These are phyloP conservation scores for Tylopilus vinaceipallidus DNA, from an alignment of 768 basidiomycete species.

Conservation along the genomic window DNA sequence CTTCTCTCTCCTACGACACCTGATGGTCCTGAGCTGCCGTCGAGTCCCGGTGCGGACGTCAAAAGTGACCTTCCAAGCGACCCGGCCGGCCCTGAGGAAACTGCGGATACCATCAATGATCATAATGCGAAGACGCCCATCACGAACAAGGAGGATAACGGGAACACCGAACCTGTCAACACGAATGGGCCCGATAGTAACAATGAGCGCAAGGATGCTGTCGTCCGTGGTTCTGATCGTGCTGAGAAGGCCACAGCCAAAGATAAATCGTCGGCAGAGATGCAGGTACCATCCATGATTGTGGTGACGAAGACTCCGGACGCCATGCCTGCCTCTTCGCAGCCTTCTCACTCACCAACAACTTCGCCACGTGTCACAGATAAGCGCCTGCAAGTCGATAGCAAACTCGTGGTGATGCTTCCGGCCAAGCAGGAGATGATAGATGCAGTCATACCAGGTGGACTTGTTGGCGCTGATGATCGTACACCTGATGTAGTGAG, in stretches of 20 bases:
- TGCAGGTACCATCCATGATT: background rate
- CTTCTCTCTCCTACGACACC: conserved; percentile 21
- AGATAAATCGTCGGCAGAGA: background rate
- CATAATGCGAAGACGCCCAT: conserved; percentile 14
- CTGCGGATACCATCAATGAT: background rate
- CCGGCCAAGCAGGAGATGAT: conserved; percentile 26
- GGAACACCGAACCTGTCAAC: background rate
- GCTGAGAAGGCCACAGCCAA: background rate
- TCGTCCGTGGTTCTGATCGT: background rate
- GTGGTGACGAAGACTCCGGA: background rate
- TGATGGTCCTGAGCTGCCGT: conserved; percentile 9
- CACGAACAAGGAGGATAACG: background rate
- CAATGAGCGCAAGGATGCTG: background rate
- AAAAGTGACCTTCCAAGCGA: conserved; percentile 17
- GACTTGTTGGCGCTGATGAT: conserved; percentile 16
- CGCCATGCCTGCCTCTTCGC: background rate
- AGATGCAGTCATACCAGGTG: conserved; percentile 23
- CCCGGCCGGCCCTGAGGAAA: background rate
- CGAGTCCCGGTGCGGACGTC: conserved; percentile 21
- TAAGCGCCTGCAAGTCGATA: conserved; percentile 5
- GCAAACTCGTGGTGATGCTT: conserved; percentile 10
- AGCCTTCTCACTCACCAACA: background rate
- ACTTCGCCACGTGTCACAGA: background rate
- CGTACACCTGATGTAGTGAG: conserved; percentile 21
- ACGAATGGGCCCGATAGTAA: conserved; percentile 2